Base-by-base conservation (phyloP, 257 asterid species). In the Leptodermis oblonga region DNA sequence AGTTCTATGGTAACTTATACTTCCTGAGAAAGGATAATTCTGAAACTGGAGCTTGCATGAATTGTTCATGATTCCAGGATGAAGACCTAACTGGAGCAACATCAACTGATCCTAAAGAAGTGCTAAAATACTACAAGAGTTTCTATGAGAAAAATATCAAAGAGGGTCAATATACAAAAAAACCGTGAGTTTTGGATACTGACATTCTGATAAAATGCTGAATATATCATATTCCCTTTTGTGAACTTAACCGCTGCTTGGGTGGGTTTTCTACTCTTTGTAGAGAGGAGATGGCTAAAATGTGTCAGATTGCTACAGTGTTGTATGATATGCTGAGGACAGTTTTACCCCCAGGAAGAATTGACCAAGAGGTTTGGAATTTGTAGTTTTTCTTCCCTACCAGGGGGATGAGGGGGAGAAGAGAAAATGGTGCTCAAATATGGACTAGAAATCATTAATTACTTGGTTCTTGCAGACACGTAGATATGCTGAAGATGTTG, bases 271-370 rank as follows among this genome's bases (percentile, higher is more conserved):
- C 20, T 31, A 48, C 33, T 30, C 42, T 49, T 76, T 70, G 72
- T 72, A 94, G 99, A 79, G 97, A 89, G 86, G 97, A 94, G 82
- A 87, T 94, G 92, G 95, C 96, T 51, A 94, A 89, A 86, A 83
- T 89, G 61, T 84, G 81, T 83, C 99, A 89, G 80, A 85, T 86
- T 80, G 99, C 99, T 63, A 75, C 90, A 9, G 99, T 94, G 68
- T 60, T 94, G 75, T 88, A 89, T 75, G 97, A 94, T 78, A 90
- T 87, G 80, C 81, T 91, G 78, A 82, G 65, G 77, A 81, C 95
- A 18, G 86, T 94, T 30, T 89, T 86, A 61, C 95, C 91, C 74
- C 55, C 77, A 61, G 42, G 76, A 62, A 82, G 80, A 80, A 73
- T 91, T 54, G 99, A 89, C 68, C 79, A 70, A 3, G 83, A 84